Base-by-base conservation (phyloP, 495 filamentous ascomycete genomes). In the Thermochaetoides thermophila region DNA sequence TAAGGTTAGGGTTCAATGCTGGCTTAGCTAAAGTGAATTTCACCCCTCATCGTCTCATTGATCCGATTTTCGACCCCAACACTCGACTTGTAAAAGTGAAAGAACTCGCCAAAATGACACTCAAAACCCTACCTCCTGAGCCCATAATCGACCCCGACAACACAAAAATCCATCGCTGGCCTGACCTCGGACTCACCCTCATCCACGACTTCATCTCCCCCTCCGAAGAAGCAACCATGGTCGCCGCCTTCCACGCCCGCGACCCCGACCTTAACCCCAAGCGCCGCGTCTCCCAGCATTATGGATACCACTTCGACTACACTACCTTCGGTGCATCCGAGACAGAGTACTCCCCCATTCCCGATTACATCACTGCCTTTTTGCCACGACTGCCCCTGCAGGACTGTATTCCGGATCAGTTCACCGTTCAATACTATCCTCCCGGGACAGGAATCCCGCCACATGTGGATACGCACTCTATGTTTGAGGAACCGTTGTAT, bases 371-470 rank as follows among this genome's bases (percentile, higher is more conserved):
- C 40, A 26, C 31, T 27, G 12, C 15, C 20, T 23, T 52, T 13
- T 39, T 52, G 12, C 38, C 45, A 2, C 40, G 50, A 5, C 45
- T 54, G 1, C 50, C 50, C 3, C n/a, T 50, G 18, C 40, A 43
- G 13, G 21, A 18, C 12, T 24, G 25, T n/a, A 24, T 46, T 1
- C 50, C 50, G 4, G 50, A 54, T 31, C 50, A 54, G 45, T 52
- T 54, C 40, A 54, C 48, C 3, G 36, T 49, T 13, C 50, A 54
- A 30, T 54, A 54, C 35, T 54, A 54, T 37, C 50, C 50, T 4
- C 48, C 50, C 8, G 50, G 50, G 27, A 42, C 40, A 20, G 50
- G 50, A n/a, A 54, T 54, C 32, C 50, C 50, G 11, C 50, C 50
- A 14, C 50, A 54, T 30, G 50, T 54, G 17, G 50, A 54, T 35